Conservation (phyloP, 305 asterid species). For the Ajuga reptans region DNA sequence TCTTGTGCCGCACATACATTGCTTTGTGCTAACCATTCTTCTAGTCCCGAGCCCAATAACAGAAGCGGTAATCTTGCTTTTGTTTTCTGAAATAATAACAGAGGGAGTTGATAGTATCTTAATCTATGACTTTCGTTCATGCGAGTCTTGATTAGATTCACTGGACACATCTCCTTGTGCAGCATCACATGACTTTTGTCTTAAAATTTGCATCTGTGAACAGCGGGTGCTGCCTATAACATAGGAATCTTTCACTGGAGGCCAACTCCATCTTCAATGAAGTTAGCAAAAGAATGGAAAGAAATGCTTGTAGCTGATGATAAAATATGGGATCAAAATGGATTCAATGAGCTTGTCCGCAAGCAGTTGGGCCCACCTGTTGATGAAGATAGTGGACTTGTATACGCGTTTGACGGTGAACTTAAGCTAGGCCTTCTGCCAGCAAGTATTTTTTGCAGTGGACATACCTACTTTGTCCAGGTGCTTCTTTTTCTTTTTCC, state of each 20-base stretch:
- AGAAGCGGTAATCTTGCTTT: no score
- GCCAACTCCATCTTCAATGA: conserved; percentile 68
- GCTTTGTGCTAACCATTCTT: no score
- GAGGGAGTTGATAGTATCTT: not conserved
- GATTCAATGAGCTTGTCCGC: conserved; percentile 74
- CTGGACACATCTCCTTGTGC: conserved; percentile 13
- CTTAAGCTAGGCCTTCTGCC: conserved; percentile 95
- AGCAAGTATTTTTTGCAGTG: conserved; percentile 94
- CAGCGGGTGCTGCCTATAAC: conserved; percentile 84
- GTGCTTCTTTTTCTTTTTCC: conserved; percentile 34
- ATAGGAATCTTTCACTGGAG: conserved; percentile 99
- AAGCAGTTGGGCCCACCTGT: conserved; percentile 89
- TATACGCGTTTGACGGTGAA: conserved; percentile 91
- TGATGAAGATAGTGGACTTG: conserved; percentile 94
- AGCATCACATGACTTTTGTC: not conserved
- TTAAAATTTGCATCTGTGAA: conserved; percentile 10
- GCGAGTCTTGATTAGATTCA: conserved; percentile 1
- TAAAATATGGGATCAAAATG: conserved; percentile 92
- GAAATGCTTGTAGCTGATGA: conserved; percentile 78
- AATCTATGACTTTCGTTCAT: not conserved
- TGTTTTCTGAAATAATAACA: not conserved
- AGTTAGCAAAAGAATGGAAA: conserved; percentile 91
- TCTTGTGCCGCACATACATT: no score
- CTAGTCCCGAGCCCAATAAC: no score
- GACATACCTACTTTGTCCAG: conserved; percentile 97